These are phyloP conservation scores for Magnusiomyces tetraspermus DNA, from an alignment of 1,139 yeast genomes.

Conservation along the genomic window DNA sequence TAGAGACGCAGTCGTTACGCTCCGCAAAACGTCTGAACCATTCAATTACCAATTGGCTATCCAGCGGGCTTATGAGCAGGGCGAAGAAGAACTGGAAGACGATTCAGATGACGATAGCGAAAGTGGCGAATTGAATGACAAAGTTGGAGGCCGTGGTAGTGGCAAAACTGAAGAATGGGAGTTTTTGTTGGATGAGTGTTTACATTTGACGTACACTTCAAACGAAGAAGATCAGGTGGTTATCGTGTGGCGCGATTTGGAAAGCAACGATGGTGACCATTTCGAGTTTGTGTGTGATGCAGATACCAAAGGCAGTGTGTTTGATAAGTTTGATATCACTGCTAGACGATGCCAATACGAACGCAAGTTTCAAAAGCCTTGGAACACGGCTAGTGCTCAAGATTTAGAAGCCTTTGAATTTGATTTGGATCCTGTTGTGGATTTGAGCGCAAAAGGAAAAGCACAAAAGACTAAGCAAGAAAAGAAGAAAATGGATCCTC, in stretches of 20 bases:
- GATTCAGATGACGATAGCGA: conserved; percentile 50
- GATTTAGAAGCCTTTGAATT: conserved; percentile 51
- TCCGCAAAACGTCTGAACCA: conserved; percentile 59
- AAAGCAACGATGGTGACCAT: conserved; percentile 79
- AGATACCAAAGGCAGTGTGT: conserved; percentile 45
- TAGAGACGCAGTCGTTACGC: conserved; percentile 67
- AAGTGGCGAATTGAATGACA: background rate
- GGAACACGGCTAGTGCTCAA: conserved; percentile 28
- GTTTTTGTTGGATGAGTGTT: conserved; percentile 56
- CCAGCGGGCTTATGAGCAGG: conserved; percentile 59
- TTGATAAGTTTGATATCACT: conserved; percentile 55
- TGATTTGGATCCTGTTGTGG: conserved; percentile 23
- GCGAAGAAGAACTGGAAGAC: conserved; percentile 47
- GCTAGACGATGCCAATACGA: conserved; percentile 69
- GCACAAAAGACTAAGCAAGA: background rate
- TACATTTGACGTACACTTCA: conserved; percentile 41
- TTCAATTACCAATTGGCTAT: conserved; percentile 64
- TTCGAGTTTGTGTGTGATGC: conserved; percentile 73
- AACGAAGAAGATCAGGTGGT: conserved; percentile 41
- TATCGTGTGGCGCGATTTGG: conserved; percentile 71
- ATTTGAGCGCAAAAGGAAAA: background rate
- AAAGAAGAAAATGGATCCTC: background rate
- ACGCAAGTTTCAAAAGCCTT: conserved; percentile 48
- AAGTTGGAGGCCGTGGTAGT: background rate
- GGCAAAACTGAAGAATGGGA: conserved; percentile 48